Evolutionary conservation across 805 yeast species (phyloP), one percentile per base, ranked within the genome.

Genomic region (Metschnikowia amazonensis): DNA sequence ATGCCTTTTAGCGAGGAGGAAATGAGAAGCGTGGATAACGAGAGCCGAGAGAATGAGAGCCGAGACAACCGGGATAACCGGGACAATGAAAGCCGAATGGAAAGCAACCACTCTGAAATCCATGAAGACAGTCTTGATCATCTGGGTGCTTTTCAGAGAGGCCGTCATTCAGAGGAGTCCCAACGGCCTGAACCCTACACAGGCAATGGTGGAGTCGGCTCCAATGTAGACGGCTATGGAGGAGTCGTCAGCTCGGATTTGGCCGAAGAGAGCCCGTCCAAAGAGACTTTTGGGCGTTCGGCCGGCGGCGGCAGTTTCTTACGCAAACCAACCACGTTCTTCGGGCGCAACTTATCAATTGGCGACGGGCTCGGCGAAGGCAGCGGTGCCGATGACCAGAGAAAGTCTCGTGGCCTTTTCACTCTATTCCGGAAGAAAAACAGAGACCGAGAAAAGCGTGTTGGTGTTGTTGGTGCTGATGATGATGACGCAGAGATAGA

Each of bases 361-460:
- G 37, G 34, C 9, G 51, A 46, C n/a, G 42, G 16, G 13, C 13
- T 36, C 3, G 27, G 49, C 11, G 56, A 52, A 4, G 59, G 56
- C 13, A 43, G 27, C 3, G 38, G 14, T 9, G 44, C 42, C 21
- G 62, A 55, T 6, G 60, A 54, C 34, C 59, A 51, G 21, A 61
- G 53, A 28, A 44, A 38, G 30, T 24, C 48, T 3, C 45, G 49
- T 44, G 58, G 48, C 51, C 49, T 48, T 53, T 67, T 45, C 57
- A 55, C 47, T 36, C 56, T 42, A 52, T 66, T 48, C 49, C 52
- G 70, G 6, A 60, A 58, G 20, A 57, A 58, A 35, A 62, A 53
- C 28, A 60, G 53, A 36, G 65, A 62, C 32, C 50, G 50, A 21
- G 60, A 59, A 17, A 54, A 55, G 27, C 58, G 55, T 42, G 48